These are phyloP conservation scores for Corylus americana DNA, from an alignment of 306 rosid genomes.

Conservation along the genomic window DNA sequence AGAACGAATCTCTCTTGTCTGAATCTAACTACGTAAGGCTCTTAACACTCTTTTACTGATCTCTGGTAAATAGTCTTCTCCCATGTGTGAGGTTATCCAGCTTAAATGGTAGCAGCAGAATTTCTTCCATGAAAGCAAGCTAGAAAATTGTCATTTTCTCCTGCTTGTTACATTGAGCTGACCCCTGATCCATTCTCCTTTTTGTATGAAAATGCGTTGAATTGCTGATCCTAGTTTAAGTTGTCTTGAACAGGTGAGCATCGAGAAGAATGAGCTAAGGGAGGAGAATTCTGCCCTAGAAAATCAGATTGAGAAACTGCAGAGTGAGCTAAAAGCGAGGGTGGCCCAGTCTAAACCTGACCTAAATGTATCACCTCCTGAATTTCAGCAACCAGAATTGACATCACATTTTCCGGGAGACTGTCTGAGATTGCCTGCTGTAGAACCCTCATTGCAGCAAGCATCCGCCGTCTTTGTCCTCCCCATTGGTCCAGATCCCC, in stretches of 20 bases:
- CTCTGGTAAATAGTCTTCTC: neutral
- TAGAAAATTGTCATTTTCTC: neutral
- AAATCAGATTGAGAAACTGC: constrained; percentile 66
- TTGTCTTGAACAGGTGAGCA: constrained; percentile 53
- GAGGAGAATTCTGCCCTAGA: constrained; percentile 74
- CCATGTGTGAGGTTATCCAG: neutral
- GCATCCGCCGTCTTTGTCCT: constrained; percentile 64
- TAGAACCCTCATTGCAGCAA: constrained; percentile 54
- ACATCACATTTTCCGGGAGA: constrained; percentile 44
- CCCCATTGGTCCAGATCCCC: constrained; percentile 55
- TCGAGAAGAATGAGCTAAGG: constrained; percentile 74
- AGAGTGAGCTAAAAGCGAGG: constrained; percentile 60
- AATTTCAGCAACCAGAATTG: constrained; percentile 34
- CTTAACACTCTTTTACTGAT: neutral
- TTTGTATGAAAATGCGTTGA: constrained; percentile 14
- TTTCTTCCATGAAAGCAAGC: neutral
- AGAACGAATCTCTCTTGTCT: constrained; percentile 57
- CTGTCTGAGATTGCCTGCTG: constrained; percentile 39
- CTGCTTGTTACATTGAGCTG: neutral
- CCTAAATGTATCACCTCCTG: constrained; percentile 62
- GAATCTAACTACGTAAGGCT: constrained; percentile 76
- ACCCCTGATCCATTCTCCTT: neutral
- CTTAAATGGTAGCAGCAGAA: neutral
- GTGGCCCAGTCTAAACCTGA: constrained; percentile 65
- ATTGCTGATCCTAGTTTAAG: constrained; percentile 1